Conservation (phyloP, 2,329 filamentous ascomycete genomes). For the Arthrobotrys entomopaga region DNA sequence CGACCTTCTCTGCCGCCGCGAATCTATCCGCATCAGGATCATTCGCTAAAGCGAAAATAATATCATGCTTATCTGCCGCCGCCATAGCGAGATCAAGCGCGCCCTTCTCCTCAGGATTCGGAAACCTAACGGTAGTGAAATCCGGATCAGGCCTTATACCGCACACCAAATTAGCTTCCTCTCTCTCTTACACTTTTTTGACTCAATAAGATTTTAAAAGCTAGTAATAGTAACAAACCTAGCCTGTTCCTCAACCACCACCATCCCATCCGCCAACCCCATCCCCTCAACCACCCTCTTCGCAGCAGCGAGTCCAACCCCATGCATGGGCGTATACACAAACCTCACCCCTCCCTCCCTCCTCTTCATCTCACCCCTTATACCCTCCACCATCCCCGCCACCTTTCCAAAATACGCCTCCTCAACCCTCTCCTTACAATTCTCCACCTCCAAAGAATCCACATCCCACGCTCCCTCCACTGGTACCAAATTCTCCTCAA, state of each 20-base stretch:
- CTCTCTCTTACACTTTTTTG: too few species aligned
- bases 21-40: slow-evolving; percentile 75
- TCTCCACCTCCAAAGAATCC: slow-evolving; percentile 62
- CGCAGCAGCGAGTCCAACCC: slow-evolving; percentile 67
- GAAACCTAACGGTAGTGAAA: slow-evolving; percentile 73
- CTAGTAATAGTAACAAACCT: slow-evolving; percentile 1
- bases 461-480: slow-evolving; percentile 63
- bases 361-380: slow-evolving; percentile 23
- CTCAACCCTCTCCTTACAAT: slow-evolving; percentile 62
- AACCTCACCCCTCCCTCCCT: slow-evolving; percentile 61
- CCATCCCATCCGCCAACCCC: slow-evolving; percentile 64
- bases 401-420: slow-evolving; percentile 63
- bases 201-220: slow-evolving; percentile 60
- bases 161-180: slow-evolving; percentile 1
- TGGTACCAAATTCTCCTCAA: slow-evolving; percentile 68
- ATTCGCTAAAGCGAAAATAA: slow-evolving; percentile 69
- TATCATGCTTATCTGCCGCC: slow-evolving; percentile 66
- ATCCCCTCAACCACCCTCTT: slow-evolving; percentile 62
- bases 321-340: slow-evolving; percentile 70
- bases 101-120: slow-evolving; percentile 73
- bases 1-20: slow-evolving; percentile 70
- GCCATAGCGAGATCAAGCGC: slow-evolving; percentile 70
- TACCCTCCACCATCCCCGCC: slow-evolving; percentile 38
- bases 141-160: slow-evolving; percentile 68
- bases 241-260: slow-evolving; percentile 62